Evolutionary conservation across 768 basidiomycete species (phyloP).

Genomic region (Amanita exitialis): DNA sequence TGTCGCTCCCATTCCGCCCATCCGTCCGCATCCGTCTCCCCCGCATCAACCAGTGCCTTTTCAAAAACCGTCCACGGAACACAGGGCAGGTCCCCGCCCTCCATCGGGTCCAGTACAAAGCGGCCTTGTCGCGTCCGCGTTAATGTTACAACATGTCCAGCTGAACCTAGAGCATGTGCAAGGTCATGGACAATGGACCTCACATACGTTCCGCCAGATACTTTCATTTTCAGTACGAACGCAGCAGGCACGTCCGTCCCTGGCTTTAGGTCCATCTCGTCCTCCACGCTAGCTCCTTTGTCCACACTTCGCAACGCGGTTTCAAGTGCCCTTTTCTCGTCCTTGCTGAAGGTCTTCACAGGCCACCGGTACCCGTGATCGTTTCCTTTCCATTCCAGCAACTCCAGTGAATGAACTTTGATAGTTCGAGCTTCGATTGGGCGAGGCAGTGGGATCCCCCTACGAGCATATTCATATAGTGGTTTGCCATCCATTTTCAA

Average conservation of each 20-base stretch:
- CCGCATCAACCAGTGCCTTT: constrained; percentile 41
- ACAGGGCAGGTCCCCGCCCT: constrained; percentile 48
- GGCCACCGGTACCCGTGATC: constrained; percentile 79
- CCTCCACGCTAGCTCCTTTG: constrained; percentile 25
- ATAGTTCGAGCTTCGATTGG: constrained; percentile 86
- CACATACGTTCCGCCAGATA: constrained; percentile 95
- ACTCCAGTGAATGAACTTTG: constrained; percentile 70
- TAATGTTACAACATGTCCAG: constrained; percentile 89
- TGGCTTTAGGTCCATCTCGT: constrained; percentile 23
- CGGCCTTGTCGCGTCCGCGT: constrained; percentile 84
- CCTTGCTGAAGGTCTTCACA: constrained; percentile 50
- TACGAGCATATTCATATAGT: constrained; percentile 90
- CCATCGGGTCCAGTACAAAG: constrained; percentile 44
- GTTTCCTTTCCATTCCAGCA: constrained; percentile 68
- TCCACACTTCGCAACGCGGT: constrained; percentile 47
- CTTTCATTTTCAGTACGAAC: constrained; percentile 86
- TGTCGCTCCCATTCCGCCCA: constrained; percentile 77
- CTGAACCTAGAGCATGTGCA: constrained; percentile 71
- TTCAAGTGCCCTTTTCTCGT: constrained; percentile 62
- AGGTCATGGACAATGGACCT: constrained; percentile 94
- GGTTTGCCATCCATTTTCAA: constrained; percentile 98
- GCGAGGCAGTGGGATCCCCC: constrained; percentile 83
- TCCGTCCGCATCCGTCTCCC: constrained; percentile 56
- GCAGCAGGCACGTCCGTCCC: constrained; percentile 47
- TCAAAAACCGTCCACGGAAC: constrained; percentile 70